A percentile compares a stretch with the other conserved stretches of the same genome.
These are phyloP conservation scores for Linnemannia elongata DNA, from an alignment of 192 early-diverging fungal genomes.

Conservation along the genomic window DNA sequence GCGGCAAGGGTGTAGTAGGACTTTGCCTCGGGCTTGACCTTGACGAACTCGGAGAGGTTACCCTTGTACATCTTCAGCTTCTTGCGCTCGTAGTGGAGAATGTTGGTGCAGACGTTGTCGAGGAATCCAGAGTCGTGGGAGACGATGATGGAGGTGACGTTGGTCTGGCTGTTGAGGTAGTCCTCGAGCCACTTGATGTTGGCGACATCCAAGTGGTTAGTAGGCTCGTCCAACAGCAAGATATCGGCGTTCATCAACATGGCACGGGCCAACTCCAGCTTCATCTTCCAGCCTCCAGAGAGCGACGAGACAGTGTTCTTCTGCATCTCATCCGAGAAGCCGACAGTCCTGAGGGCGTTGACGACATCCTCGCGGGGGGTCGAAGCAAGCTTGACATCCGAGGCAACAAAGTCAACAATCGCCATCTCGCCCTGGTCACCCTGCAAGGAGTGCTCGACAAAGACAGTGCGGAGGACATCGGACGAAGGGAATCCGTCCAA, in stretches of 20 bases:
- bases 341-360: slow-evolving; percentile 70
- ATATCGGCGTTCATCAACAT: slow-evolving; percentile 91
- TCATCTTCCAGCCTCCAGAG: slow-evolving; percentile 94
- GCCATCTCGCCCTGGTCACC: slow-evolving; percentile 79
- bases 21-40: slow-evolving; percentile 80
- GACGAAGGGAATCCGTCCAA: slow-evolving; percentile 79
- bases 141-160: slow-evolving; percentile 87
- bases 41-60: slow-evolving; percentile 86
- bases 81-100: slow-evolving; percentile 88
- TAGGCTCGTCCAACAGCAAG: slow-evolving; percentile 88
- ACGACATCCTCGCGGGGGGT: slow-evolving; percentile 66
- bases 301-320: slow-evolving; percentile 78
- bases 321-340: slow-evolving; percentile 76
- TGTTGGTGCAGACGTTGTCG: slow-evolving; percentile 86
- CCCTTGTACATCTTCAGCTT: slow-evolving; percentile 84
- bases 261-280: slow-evolving; percentile 88
- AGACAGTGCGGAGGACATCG: slow-evolving; percentile 80
- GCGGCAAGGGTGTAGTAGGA: slow-evolving; percentile 83
- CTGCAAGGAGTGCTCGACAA: slow-evolving; percentile 84
- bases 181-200: slow-evolving; percentile 74
- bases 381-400: slow-evolving; percentile 69
- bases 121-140: slow-evolving; percentile 90
- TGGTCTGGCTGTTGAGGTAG: slow-evolving; percentile 79
- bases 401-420: slow-evolving; percentile 77
- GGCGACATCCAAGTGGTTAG: slow-evolving; percentile 86